phyloP scores from a whole-genome alignment of 139 green algal species.

The Ostreobium quekettii region DNA sequence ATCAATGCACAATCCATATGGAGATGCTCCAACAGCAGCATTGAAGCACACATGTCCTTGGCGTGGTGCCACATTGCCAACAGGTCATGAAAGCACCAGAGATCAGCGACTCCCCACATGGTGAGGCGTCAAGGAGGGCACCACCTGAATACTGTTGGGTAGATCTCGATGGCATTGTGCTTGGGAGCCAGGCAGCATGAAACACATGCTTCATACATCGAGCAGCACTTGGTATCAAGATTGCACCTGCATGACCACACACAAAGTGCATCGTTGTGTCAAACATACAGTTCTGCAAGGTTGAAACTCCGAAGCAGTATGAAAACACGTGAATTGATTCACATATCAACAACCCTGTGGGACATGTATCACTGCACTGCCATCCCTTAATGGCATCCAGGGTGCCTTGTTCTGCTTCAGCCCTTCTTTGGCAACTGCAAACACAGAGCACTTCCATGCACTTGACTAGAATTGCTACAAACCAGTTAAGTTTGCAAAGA shows the following conservation, averaged over 20 bases:
- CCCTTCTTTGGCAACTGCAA: no score
- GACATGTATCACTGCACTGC: background rate
- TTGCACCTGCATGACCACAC: no score
- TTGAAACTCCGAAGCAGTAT: no score
- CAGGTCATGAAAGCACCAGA: background rate
- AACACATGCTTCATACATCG: slow-evolving; percentile 64
- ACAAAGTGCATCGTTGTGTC: no score
- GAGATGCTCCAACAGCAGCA: background rate
- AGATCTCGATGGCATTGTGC: slow-evolving; percentile 26
- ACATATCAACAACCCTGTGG: background rate
- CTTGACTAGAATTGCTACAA: no score
- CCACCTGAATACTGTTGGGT: slow-evolving; percentile 22
- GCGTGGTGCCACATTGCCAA: slow-evolving; percentile 19
- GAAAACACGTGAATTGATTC: no score
- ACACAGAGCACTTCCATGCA: no score
- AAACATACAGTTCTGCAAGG: no score
- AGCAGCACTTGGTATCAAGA: slow-evolving; percentile 54
- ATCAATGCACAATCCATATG: background rate
- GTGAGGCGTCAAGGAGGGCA: background rate
- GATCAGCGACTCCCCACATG: background rate
- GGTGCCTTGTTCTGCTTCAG: no score
- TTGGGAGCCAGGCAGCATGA: slow-evolving; percentile 65
- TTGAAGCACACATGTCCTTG: slow-evolving; percentile 21
- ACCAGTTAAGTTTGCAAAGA: no score
- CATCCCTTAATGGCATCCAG: background rate